These are phyloP conservation scores for Cicer arietinum DNA, from an alignment of 306 rosid genomes.

Conservation along the genomic window DNA sequence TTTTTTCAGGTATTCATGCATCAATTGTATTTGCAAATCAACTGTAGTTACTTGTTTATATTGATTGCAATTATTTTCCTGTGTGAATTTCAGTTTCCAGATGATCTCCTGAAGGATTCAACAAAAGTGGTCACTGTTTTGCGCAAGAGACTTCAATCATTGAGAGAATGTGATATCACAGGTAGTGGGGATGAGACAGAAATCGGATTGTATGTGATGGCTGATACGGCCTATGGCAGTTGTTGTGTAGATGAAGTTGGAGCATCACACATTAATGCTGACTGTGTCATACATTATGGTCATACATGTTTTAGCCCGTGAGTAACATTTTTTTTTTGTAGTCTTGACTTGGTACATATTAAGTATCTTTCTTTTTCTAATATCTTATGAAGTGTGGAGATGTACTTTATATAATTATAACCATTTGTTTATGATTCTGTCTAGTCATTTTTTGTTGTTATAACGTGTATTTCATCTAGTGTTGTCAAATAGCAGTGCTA, in stretches of 20 bases:
- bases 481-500: too few relatives aligned
- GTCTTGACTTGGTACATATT: background rate
- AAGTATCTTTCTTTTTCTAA: constrained; percentile 5
- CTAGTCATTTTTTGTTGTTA: background rate
- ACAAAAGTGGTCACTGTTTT: constrained; percentile 67
- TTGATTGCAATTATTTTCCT: background rate
- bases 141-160: constrained; percentile 51
- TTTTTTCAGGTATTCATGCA: background rate
- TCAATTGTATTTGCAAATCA: background rate
- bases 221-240: constrained; percentile 89
- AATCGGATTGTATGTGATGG: constrained; percentile 73
- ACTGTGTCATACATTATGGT: constrained; percentile 87
- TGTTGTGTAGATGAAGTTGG: constrained; percentile 97
- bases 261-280: constrained; percentile 76
- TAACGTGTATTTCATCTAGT: background rate
- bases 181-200: constrained; percentile 43
- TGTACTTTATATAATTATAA: background rate
- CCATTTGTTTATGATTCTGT: constrained; percentile 9
- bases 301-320: constrained; percentile 93
- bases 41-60: background rate
- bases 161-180: constrained; percentile 39
- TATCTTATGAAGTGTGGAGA: constrained; percentile 16
- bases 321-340: constrained; percentile 43
- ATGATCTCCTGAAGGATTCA: constrained; percentile 76
- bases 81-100: constrained; percentile 71